These are phyloP conservation scores for Ustilago curta DNA, from an alignment of 1,284 basidiomycete genomes.

Conservation along the genomic window DNA sequence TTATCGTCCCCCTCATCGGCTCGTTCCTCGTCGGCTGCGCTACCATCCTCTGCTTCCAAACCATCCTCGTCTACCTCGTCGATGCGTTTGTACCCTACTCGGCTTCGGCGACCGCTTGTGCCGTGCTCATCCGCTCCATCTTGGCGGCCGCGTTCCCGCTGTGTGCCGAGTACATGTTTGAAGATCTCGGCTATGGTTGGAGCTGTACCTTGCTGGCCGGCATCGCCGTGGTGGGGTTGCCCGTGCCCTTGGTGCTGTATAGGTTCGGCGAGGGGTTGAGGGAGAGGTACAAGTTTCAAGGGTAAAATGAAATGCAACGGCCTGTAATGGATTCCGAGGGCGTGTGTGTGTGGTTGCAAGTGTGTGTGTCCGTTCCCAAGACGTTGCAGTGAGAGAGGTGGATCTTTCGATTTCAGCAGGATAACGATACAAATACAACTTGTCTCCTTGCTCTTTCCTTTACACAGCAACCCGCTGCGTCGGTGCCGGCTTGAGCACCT, in stretches of 20 bases:
- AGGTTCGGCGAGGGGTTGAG: conserved; percentile 69
- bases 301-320: conserved; percentile 12
- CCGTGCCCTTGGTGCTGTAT: conserved; percentile 71
- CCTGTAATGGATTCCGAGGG: too few relatives aligned
- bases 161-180: conserved; percentile 70
- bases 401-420: not conserved
- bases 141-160: conserved; percentile 71
- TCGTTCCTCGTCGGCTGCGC: conserved; percentile 57
- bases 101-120: conserved; percentile 71
- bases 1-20: conserved; percentile 54
- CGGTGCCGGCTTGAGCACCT: conserved; percentile 8
- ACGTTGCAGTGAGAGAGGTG: conserved; percentile 2
- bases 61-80: conserved; percentile 70
- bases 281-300: conserved; percentile 46
- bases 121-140: conserved; percentile 67
- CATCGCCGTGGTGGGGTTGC: conserved; percentile 70
- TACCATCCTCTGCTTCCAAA: conserved; percentile 71
- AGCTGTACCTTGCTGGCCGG: conserved; percentile 69
- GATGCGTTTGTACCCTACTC: conserved; percentile 72
- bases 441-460: too few relatives aligned
- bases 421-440: not conserved
- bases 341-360: too few relatives aligned
- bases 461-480: not conserved
- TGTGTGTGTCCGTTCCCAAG: too few relatives aligned
- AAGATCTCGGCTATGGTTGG: conserved; percentile 71